Base-by-base conservation (phyloP, 2,329 filamentous ascomycete genomes). In the Talaromyces sp. region DNA sequence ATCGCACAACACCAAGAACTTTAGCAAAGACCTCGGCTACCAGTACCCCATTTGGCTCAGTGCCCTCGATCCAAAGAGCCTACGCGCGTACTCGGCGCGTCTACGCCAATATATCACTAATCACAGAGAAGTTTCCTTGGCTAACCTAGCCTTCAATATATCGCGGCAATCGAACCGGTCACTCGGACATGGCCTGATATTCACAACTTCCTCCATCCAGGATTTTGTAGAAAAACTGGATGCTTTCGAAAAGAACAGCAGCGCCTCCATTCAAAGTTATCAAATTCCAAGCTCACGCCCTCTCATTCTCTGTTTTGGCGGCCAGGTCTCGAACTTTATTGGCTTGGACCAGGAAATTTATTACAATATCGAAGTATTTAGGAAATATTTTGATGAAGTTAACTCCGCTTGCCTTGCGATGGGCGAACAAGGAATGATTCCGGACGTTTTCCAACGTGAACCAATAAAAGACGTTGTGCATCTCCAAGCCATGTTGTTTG, bases 401-500 rank as follows among this genome's bases (percentile, higher is more conserved):
- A 43, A 43, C 41, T 43, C 41, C 4, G 41, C 41, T 8, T 43
- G 41, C 14, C 6, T 43, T 19, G 41, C 41, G 16, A 16, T 43
- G 6, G 41, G 41, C 5, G 16, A n/a, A 43, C 5, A 43, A n/a
- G 14, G 8, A 6, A n/a, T 43, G 41, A 14, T 43, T 8, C 41
- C 41, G 16, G 16, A 43, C 6, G 41, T 43, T 7, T 43, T 43
- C n/a, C 41, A 43, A 43, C 41, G 41, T 8, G 19, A 14, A 4
- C n/a, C 70, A 0, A 56, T 71, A 6, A 2, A 52, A 1, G 68
- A 72, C 35, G 57, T 66, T 3, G 69, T 73, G 11, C 62, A 67
- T 13, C 71, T 81, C 0, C 81, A 82, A 19, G 70, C 69, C 14
- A 70, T 70, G 56, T 65, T 78, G 0, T 79, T 80, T 45, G 69